Conservation (phyloP, 2,329 filamentous ascomycete species). For the Phaeoacremonium minimum region DNA sequence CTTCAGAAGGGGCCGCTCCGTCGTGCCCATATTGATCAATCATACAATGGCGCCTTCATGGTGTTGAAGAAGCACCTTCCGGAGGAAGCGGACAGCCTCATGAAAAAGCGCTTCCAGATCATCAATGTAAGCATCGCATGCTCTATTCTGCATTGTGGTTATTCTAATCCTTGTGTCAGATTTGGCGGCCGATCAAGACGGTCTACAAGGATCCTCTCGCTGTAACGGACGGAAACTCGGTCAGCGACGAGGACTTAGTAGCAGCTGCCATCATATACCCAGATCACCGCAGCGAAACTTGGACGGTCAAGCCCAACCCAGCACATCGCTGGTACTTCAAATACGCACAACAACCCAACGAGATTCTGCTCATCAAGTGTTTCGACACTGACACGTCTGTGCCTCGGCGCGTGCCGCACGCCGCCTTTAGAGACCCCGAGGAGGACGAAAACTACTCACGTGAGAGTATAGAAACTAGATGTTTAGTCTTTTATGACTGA, state of each 20-base stretch:
- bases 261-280: slow-evolving; percentile 29
- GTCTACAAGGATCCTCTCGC: slow-evolving; percentile 37
- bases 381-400: slow-evolving; percentile 43
- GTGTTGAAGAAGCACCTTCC: slow-evolving; percentile 13
- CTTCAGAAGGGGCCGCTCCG: slow-evolving; percentile 48
- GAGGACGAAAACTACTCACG: slow-evolving; percentile 45
- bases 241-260: slow-evolving; percentile 32
- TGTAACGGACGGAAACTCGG: slow-evolving; percentile 30
- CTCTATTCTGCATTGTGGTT: background rate
- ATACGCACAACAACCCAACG: slow-evolving; percentile 41
- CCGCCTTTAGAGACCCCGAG: slow-evolving; percentile 13
- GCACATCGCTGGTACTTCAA: slow-evolving; percentile 44
- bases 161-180: slow-evolving; percentile 9
- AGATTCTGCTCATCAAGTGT: slow-evolving; percentile 58
- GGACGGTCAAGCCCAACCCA: slow-evolving; percentile 3
- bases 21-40: slow-evolving; percentile 42
- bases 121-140: slow-evolving; percentile 24
- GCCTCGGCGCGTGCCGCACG: slow-evolving; percentile 20
- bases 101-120: slow-evolving; percentile 30
- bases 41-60: slow-evolving; percentile 17
- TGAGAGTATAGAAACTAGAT: slow-evolving; percentile 25
- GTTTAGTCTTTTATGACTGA: slow-evolving; percentile 25
- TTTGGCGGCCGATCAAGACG: slow-evolving; percentile 44
- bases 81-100: slow-evolving; percentile 13
- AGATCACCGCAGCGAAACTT: slow-evolving; percentile 6